Percentiles rank a stretch among this genome's conserved stretches.
phyloP scores from a whole-genome alignment of 805 yeast genomes.

The Sugiyamaella mastotermitis region DNA sequence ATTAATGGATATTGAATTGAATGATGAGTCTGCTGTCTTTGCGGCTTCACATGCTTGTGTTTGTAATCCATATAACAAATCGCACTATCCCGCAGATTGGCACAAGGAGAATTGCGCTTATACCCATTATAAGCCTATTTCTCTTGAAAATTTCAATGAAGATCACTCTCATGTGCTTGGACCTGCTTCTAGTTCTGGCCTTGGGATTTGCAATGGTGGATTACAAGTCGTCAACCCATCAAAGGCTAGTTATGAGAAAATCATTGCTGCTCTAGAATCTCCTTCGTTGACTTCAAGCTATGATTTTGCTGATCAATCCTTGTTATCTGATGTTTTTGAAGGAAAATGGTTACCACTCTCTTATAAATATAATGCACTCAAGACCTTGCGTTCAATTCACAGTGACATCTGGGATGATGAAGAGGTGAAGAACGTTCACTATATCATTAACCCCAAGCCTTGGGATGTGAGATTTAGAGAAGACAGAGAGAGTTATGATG shows the following conservation, averaged over 20 bases:
- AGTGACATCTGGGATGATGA: slow-evolving; percentile 40
- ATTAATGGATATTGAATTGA: slow-evolving; percentile 42
- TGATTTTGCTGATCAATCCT: slow-evolving; percentile 54
- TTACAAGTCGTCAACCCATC: slow-evolving; percentile 45
- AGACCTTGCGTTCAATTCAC: slow-evolving; percentile 44
- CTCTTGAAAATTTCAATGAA: slow-evolving; percentile 16
- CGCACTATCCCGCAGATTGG: slow-evolving; percentile 54
- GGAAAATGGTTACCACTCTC: slow-evolving; percentile 47
- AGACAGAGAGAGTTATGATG: slow-evolving; percentile 31
- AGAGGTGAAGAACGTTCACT: slow-evolving; percentile 52
- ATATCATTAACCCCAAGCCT: slow-evolving; percentile 54
- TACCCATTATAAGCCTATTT: slow-evolving; percentile 25
- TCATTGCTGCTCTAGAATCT: slow-evolving; percentile 36
- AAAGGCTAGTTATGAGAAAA: slow-evolving; percentile 33
- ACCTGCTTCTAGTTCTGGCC: slow-evolving; percentile 38
- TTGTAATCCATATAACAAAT: slow-evolving; percentile 48
- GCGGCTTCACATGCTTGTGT: slow-evolving; percentile 60
- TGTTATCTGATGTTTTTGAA: slow-evolving; percentile 48
- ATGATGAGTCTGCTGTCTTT: slow-evolving; percentile 33
- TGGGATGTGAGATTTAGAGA: slow-evolving; percentile 41
- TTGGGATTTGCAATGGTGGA: slow-evolving; percentile 56
- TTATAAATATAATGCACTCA: slow-evolving; percentile 50
- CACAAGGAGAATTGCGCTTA: slow-evolving; percentile 44
- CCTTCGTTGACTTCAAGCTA: slow-evolving; percentile 37
- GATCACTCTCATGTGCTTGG: slow-evolving; percentile 29